Percentiles rank a stretch among this genome's conserved stretches.
phyloP scores from a whole-genome alignment of 2,329 filamentous ascomycete genomes.

The Ceratocystis eucalypticola region DNA sequence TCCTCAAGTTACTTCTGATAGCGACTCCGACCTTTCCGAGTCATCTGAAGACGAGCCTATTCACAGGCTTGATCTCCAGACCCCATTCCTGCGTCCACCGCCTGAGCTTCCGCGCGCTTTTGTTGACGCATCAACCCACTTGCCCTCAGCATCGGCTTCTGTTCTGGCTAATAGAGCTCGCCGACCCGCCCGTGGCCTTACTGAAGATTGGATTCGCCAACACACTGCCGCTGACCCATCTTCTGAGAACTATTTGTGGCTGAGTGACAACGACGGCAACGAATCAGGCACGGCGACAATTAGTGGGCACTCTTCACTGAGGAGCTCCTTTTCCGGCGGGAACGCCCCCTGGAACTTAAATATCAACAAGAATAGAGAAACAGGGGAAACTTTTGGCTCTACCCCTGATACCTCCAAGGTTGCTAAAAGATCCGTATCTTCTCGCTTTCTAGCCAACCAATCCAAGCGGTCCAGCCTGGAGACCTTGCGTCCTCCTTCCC shows the following conservation, averaged over 20 bases:
- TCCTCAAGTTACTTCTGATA: conserved; percentile 34
- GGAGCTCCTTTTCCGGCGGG: conserved; percentile 47
- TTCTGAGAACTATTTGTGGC: conserved; percentile 64
- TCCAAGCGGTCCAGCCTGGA: conserved; percentile 42
- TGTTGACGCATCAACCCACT: conserved; percentile 18
- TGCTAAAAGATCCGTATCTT: conserved; percentile 18
- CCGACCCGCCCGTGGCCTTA: conserved; percentile 49
- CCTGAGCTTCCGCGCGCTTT: conserved; percentile 30
- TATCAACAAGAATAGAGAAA: background rate
- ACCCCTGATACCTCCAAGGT: conserved; percentile 35
- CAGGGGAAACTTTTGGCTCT: conserved; percentile 22
- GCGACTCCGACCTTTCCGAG: conserved; percentile 29
- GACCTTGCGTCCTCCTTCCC: conserved; percentile 30
- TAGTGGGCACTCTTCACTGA: conserved; percentile 64
- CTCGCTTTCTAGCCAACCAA: conserved; percentile 21
- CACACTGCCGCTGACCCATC: conserved; percentile 60
- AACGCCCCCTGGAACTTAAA: conserved; percentile 35
- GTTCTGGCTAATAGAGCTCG: conserved; percentile 51
- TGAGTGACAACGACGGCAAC: conserved; percentile 50
- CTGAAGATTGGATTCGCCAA: conserved; percentile 75
- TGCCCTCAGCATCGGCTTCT: conserved; percentile 34
- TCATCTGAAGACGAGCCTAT: conserved; percentile 46
- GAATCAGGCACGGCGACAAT: conserved; percentile 35
- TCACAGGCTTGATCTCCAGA: conserved; percentile 48
- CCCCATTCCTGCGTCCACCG: conserved; percentile 46